Base-by-base conservation (phyloP, 1,139 yeast genomes). In the Candida sp. region DNA sequence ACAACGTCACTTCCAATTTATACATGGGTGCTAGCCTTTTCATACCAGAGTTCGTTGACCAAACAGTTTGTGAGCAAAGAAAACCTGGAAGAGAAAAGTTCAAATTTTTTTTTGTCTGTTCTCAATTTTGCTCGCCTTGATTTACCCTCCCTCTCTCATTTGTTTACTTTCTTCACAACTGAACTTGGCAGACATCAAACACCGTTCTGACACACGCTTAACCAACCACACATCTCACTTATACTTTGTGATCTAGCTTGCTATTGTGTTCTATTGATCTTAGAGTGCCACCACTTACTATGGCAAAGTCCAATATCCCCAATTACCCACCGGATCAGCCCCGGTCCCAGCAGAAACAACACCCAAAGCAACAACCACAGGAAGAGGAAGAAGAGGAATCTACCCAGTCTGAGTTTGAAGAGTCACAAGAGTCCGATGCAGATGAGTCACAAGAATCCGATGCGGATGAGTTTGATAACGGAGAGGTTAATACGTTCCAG, bases 391-490 rank as follows among this genome's bases (percentile, higher is more conserved):
- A 17, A 9, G 8, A 25, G 5, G 30, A 38, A 12, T 38, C 42
- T 11, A 38, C 42, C 6, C 42, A 38, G 12, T 38, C 42, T n/a
- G 42, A 38, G 27, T 38, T 26, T 11, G 42, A 38, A 38, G 42
- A 38, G 8, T 26, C 30, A 26, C 22, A 26, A 11, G 42, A 38
- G n/a, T 38, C 42, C 11, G 42, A 38, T n/a, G 42, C n/a, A 26
- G 42, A 38, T 26, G 30, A 9, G 12, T 25, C 30, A 26, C 22
- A 26, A 11, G 42, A 38, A 25, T 38, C 42, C 11, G 42, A 38
- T n/a, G 42, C n/a, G 12, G 42, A 38, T 26, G 30, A 9, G 12
- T 25, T 26, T 26, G 31, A 26, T 4, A 11, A 38, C 8, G 42
- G 38, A 34, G 8, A 7, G 5, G 8, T n/a, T 11, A 38, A 25